Percentiles rank a stretch among this genome's conserved stretches.
phyloP scores from a whole-genome alignment of 2,329 filamentous ascomycete species.

The Aspergillus fijiensis region DNA sequence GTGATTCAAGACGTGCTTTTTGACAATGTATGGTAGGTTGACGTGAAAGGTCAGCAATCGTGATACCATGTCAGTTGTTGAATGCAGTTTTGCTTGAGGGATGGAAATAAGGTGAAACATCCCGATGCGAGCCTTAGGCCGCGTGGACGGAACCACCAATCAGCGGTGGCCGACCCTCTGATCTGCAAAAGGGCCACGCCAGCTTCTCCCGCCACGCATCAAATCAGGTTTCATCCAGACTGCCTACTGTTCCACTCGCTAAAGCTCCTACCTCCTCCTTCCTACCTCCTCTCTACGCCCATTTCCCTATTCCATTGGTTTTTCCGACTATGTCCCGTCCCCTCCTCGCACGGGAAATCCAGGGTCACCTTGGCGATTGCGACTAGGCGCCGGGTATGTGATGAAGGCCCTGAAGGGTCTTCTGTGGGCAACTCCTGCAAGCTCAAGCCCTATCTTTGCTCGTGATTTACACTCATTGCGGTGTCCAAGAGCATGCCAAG shows the following conservation, averaged over 20 bases:
- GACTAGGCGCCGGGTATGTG: not conserved
- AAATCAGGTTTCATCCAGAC: not conserved
- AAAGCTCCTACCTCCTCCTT: too few relatives aligned
- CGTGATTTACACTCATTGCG: not conserved
- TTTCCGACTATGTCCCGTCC: not conserved
- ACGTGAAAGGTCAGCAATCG: too few relatives aligned
- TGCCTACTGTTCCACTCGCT: not conserved
- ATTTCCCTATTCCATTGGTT: not conserved
- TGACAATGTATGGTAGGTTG: too few relatives aligned
- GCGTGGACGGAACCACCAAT: conserved; percentile 1
- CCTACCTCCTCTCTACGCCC: not conserved
- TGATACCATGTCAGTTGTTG: too few relatives aligned
- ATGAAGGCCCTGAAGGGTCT: not conserved
- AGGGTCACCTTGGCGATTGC: not conserved
- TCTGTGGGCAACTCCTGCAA: not conserved
- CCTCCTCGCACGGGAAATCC: not conserved
- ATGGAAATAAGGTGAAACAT: conserved; percentile 7
- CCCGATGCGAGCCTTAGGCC: conserved; percentile 1
- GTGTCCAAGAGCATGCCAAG: not conserved
- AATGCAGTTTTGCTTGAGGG: not conserved
- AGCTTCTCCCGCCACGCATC: not conserved
- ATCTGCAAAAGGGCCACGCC: conserved; percentile 6
- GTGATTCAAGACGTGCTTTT: too few relatives aligned
- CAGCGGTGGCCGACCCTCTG: not conserved
- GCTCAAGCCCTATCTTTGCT: not conserved